Conservation (phyloP, 192 early-diverging fungal species). For the Backusella sp. region DNA sequence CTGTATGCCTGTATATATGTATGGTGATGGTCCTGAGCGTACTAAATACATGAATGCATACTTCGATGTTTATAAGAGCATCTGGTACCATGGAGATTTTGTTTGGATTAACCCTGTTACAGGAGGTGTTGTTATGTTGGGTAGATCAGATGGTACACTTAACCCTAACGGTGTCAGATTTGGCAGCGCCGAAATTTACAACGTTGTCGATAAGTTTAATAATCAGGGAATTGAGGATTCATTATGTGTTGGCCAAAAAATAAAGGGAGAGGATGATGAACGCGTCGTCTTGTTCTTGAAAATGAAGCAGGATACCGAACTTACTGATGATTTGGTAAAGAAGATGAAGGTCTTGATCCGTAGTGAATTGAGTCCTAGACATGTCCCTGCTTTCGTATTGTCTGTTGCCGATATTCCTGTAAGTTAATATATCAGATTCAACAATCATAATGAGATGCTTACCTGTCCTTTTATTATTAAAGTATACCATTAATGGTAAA, state of each 20-base stretch:
- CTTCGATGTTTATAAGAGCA: conserved; percentile 77
- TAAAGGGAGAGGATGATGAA: conserved; percentile 74
- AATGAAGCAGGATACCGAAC: conserved; percentile 58
- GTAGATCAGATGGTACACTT: conserved; percentile 87
- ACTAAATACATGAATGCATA: conserved; percentile 85
- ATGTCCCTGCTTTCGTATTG: conserved; percentile 88
- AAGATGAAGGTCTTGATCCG: conserved; percentile 78
- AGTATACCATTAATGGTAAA: conserved; percentile 95
- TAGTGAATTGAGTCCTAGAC: conserved; percentile 81
- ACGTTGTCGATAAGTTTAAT: conserved; percentile 79
- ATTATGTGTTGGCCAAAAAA: conserved; percentile 87
- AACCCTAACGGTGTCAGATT: conserved; percentile 94
- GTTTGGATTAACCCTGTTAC: conserved; percentile 80
- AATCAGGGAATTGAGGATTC: conserved; percentile 73
- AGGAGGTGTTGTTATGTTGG: conserved; percentile 93
- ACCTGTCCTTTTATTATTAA: conserved; percentile 6
- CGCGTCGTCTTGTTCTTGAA: conserved; percentile 91
- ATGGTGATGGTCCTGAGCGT: conserved; percentile 69
- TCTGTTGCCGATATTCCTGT: conserved; percentile 81
- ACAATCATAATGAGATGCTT: background rate
- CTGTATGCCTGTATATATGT: conserved; percentile 96
- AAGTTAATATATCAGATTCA: conserved; percentile 24
- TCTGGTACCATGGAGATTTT: conserved; percentile 99
- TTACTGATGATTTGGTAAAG: conserved; percentile 63
- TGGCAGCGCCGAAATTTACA: conserved; percentile 93